phyloP scores from a whole-genome alignment of 1,139 yeast species.

The Sugiyamaella pinicola region DNA sequence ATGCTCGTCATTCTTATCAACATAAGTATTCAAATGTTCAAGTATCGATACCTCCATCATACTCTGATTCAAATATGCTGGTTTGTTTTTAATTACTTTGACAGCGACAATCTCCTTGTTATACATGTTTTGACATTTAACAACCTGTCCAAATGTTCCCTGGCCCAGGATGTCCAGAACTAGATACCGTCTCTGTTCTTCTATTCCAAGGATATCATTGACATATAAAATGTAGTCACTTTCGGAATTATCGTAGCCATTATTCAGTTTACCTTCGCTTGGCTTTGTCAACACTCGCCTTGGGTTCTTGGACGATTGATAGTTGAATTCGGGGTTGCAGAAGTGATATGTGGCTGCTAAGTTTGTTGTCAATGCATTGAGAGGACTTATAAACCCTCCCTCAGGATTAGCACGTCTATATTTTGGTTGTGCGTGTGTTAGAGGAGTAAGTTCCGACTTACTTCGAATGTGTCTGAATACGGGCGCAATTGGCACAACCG shows the following conservation, averaged over 20 bases:
- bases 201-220: constrained; percentile 87
- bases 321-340: constrained; percentile 86
- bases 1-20: constrained; percentile 68
- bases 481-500: constrained; percentile 44
- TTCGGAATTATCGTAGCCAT: constrained; percentile 86
- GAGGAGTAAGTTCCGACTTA: constrained; percentile 63
- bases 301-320: constrained; percentile 84
- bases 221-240: constrained; percentile 92
- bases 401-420: constrained; percentile 80
- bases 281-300: constrained; percentile 92
- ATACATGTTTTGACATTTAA: constrained; percentile 87
- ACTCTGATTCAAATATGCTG: constrained; percentile 90
- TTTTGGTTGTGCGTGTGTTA: constrained; percentile 65
- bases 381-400: constrained; percentile 82
- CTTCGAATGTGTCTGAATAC: constrained; percentile 48
- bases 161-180: constrained; percentile 91
- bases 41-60: constrained; percentile 86
- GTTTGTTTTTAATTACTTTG: constrained; percentile 88
- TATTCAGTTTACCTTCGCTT: constrained; percentile 75
- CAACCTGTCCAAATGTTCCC: constrained; percentile 98
- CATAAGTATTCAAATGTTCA: constrained; percentile 74
- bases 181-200: constrained; percentile 75
- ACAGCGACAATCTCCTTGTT: constrained; percentile 93
- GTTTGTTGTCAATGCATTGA: constrained; percentile 76
- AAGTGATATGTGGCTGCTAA: constrained; percentile 79